phyloP scores from a whole-genome alignment of 441 rosid species.

The Gossypium davidsonii region DNA sequence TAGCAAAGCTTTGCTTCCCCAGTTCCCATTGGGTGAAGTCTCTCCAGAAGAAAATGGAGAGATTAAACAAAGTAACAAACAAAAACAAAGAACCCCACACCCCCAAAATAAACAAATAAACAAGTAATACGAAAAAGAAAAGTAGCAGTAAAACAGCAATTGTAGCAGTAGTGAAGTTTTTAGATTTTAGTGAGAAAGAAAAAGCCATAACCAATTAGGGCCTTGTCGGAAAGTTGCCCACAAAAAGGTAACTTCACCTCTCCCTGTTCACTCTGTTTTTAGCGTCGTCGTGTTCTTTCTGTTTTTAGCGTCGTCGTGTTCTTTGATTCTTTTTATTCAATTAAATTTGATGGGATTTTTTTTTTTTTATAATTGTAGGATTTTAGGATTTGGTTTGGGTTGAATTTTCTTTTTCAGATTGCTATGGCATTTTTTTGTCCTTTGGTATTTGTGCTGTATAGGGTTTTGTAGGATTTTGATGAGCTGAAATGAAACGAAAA shows the following conservation, averaged over 20 bases:
- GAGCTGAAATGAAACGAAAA: slow-evolving; percentile 2
- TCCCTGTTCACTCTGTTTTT: neutral
- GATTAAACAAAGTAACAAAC: neutral
- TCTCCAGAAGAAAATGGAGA: neutral
- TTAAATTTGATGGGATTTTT: neutral
- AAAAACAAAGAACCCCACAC: slow-evolving; percentile 2
- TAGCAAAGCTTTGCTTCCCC: neutral
- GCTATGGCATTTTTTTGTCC: slow-evolving; percentile 8
- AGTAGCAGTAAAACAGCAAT: neutral
- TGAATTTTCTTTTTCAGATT: slow-evolving; percentile 4
- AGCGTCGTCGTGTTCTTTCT: neutral
- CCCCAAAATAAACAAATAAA: neutral
- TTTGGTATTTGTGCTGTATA: neutral
- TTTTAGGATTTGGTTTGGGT: neutral
- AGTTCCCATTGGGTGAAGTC: slow-evolving; percentile 10
- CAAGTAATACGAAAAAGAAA: neutral
- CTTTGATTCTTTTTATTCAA: neutral
- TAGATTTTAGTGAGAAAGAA: slow-evolving; percentile 10
- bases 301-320: neutral
- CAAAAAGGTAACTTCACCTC: slow-evolving; percentile 17
- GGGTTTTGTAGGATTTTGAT: neutral
- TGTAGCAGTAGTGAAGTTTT: neutral
- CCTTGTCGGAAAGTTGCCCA: slow-evolving; percentile 32
- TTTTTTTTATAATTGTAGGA: neutral
- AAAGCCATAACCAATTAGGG: slow-evolving; percentile 21